Evolutionary conservation across 371 early-diverging fungal genomes (phyloP), one percentile per base, ranked within the genome.

Genomic region (Mucor sp.): DNA sequence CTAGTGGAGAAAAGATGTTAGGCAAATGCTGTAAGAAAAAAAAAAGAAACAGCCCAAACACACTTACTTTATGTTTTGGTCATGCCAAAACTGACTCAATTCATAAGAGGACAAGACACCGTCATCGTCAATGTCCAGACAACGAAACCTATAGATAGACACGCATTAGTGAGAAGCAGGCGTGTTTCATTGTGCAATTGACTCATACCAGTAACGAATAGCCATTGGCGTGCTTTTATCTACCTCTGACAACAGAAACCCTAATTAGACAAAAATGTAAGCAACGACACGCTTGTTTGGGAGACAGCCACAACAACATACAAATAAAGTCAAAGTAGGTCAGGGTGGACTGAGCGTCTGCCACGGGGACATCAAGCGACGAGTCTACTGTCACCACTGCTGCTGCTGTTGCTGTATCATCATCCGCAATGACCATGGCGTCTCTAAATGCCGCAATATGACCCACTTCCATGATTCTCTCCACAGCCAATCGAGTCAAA

Each of bases 61-160:
- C 17, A 32, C 6, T 65, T 69, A 75, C 76, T 71, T 77, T 58
- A 63, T 60, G 37, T 74, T 81, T 74, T 96, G 96, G 70, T 97
- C 95, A 58, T 90, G 87, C 80, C 87, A 97, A 69, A 96, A 92
- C 48, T 90, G 85, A 44, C 88, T 82, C 11, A 97, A 72, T 77
- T 97, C 97, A 76, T 91, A 92, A 30, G 91, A 80, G 5, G 90
- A 86, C 14, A 97, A 71, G 3, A 90, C 62, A 9, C 95, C 97
- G 75, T 97, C 97, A 12, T 91, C 93, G 74, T 97, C 97, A 2
- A 91, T 72, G 73, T 97, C 97, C 75, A 97, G 74, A 63, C 91
- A 91, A 59, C 95, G 87, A 83, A 96, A 97, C 82, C 81, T 81
- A 53, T 15, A n/a, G 14, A 30, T 56, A 14, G 6, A 19, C 7